These are phyloP conservation scores for Setaria italica DNA, from an alignment of 202 grass and related monocot genomes.

Conservation along the genomic window DNA sequence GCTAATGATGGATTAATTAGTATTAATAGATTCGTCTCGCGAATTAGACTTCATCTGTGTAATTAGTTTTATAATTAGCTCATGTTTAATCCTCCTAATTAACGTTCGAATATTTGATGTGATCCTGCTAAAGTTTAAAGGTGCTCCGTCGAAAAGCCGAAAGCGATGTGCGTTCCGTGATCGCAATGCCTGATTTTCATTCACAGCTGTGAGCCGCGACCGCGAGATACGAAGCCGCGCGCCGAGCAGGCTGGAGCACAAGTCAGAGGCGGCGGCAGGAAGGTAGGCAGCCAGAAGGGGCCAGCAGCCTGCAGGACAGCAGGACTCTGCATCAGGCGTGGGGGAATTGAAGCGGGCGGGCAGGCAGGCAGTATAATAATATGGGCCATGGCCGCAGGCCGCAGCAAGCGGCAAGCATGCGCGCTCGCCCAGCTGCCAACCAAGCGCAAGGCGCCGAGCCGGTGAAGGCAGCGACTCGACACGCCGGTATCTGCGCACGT, in stretches of 20 bases:
- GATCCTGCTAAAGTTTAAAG: too few species aligned
- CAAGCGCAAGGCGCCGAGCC: not conserved
- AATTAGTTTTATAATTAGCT: too few species aligned
- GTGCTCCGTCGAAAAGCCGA: not conserved
- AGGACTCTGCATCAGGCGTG: not conserved
- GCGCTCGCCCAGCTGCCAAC: not conserved
- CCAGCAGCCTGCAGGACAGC: not conserved
- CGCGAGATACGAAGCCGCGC: not conserved
- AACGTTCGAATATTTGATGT: too few species aligned
- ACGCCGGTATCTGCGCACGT: not conserved
- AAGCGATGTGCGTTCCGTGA: conserved; percentile 17
- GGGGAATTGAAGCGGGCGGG: not conserved
- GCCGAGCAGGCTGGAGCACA: not conserved
- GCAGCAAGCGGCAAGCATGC: not conserved
- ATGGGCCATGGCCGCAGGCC: not conserved
- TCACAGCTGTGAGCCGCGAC: too few species aligned
- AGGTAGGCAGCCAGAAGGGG: not conserved
- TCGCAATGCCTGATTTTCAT: not conserved
- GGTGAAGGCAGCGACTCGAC: not conserved
- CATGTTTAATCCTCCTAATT: too few species aligned
- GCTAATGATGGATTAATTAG: too few species aligned
- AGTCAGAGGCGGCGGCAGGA: conserved; percentile 4
- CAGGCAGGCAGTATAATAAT: not conserved
- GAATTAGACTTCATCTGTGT: too few species aligned
- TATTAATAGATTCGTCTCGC: too few species aligned